These are phyloP conservation scores for Pyrus hybrid DNA, from an alignment of 331 rosid species.

Conservation along the genomic window DNA sequence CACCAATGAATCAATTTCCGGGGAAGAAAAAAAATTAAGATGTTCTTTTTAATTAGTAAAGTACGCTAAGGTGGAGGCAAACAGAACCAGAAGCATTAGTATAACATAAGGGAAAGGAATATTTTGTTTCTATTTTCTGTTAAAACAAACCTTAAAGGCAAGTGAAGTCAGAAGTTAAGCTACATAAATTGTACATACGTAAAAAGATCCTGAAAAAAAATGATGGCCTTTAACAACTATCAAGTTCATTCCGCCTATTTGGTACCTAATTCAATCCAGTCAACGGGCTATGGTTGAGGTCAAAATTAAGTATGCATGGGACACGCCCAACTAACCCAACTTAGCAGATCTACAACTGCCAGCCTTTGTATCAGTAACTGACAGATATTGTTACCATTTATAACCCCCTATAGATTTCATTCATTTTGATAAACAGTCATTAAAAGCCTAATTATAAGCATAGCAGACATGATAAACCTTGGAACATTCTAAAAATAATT, in stretches of 20 bases:
- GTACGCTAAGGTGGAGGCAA: not conserved
- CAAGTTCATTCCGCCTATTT: not conserved
- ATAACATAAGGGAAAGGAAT: not conserved
- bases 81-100: not conserved
- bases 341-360: not conserved
- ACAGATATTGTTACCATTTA: not conserved
- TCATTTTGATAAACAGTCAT: not conserved
- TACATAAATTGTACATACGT: not conserved
- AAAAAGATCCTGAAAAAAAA: not conserved
- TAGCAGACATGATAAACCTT: not conserved
- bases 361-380: not conserved
- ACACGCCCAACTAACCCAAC: not conserved
- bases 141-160: not conserved
- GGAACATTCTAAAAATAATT: not conserved
- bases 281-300: not conserved
- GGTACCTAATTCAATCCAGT: not conserved
- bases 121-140: not conserved
- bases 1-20: slow-evolving; percentile 12
- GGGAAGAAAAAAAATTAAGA: not conserved
- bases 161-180: not conserved
- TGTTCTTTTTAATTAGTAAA: not conserved
- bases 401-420: not conserved
- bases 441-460: not conserved
- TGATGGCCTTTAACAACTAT: not conserved
- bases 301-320: not conserved